Evolutionary conservation across 2,329 filamentous ascomycete species (phyloP), one percentile per base, ranked within the genome.

Genomic region (Cyphellophora europaea): DNA sequence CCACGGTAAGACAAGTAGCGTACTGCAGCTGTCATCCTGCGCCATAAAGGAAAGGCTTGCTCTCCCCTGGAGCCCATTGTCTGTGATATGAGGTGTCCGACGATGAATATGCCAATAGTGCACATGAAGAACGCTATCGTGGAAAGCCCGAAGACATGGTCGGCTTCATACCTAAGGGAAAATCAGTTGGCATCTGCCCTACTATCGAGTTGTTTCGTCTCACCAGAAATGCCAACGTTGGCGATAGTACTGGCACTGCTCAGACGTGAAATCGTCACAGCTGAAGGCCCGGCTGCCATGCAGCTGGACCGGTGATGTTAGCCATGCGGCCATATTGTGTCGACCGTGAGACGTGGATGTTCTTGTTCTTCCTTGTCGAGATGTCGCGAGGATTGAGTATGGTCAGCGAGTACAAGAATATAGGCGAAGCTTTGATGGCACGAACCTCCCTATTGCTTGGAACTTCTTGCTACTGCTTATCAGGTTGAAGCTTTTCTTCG

Each of bases 41-140:
- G 52, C 55, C 57, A 62, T 39, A 49, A 15, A 10, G 32, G 18
- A 21, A 43, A 56, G 6, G 41, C 32, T 30, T 45, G 53, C 14
- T 50, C 29, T 5, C 47, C 42, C 11, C 53, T 34, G 0, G 59
- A 56, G 2, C 56, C 48, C 25, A 61, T 19, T 17, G 53, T 43
- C 6, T 52, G 50, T 10, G 45, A 44, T 12, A 62, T 37, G 11
- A 63, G 45, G 31, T 62, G 52, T 3, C 54, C 52, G 12, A 73
- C 49, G 15, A 61, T 51, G 42, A 71, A 74, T 10, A 72, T 38
- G 2, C 59, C 56, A 35, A 74, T 66, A n/a, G 55, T 51, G 1
- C 58, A 56, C 44, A 69, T 55, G 50, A 74, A 66, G 43, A 75
- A 69, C 29, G 67, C 71, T 3, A 73, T 53, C 0, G 71, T 73